These are phyloP conservation scores for Eutrema yunnanense DNA, from an alignment of 345 rosid genomes.

Conservation along the genomic window DNA sequence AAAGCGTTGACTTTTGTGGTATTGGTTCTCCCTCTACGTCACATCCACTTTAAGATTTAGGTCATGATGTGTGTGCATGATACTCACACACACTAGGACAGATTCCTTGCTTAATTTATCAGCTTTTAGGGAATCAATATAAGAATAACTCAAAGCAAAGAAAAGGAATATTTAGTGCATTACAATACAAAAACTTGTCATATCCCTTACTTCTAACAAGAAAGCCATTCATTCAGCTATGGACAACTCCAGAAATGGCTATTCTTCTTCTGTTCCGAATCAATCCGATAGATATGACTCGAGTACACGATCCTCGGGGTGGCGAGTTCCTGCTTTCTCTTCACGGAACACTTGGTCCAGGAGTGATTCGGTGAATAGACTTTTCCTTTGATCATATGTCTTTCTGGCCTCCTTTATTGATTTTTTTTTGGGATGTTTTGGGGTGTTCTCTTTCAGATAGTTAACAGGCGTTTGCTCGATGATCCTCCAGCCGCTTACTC, in stretches of 20 bases:
- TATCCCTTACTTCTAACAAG: not conserved
- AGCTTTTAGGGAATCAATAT: constrained; percentile 6
- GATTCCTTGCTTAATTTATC: constrained; percentile 26
- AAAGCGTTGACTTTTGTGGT: not conserved
- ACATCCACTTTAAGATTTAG: constrained; percentile 9
- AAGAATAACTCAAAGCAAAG: constrained; percentile 23
- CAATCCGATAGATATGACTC: not conserved
- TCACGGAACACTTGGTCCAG: constrained; percentile 17
- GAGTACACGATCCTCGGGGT: constrained; percentile 10
- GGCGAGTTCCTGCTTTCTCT: constrained; percentile 28
- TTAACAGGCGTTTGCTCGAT: constrained; percentile 11
- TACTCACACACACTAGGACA: constrained; percentile 9
- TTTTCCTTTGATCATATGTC: not conserved
- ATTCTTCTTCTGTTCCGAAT: not conserved
- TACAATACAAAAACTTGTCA: not conserved
- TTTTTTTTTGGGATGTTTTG: not conserved
- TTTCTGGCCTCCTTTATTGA: not conserved
- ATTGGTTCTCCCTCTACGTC: not conserved
- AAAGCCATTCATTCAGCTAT: constrained; percentile 19
- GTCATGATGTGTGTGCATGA: constrained; percentile 1
- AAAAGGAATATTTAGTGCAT: not conserved
- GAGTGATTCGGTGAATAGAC: not conserved
- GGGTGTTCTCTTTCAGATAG: constrained; percentile 14
- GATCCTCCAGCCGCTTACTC: not conserved
- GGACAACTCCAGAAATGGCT: constrained; percentile 19